Base-by-base conservation (phyloP, 2,329 filamentous ascomycete genomes). In the Alternaria sp. region DNA sequence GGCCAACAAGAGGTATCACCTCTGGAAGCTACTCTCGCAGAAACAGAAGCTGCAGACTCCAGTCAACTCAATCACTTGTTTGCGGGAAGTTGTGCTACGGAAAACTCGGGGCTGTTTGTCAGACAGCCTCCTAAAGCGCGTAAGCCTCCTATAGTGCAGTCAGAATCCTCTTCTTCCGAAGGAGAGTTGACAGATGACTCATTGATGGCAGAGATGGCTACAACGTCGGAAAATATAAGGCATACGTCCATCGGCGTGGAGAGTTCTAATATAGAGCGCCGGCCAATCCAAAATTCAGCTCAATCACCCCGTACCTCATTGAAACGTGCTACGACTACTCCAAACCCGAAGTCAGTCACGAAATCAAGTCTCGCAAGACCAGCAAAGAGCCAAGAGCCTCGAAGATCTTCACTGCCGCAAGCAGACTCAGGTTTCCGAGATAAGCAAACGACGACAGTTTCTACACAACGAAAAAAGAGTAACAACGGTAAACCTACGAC, bases 91-190 rank as follows among this genome's bases (percentile, higher is more conserved):
- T 18, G 24, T 28, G 34, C 48, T 16, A 42, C 20, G 12, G 39
- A 42, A 12, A 42, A 42, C 20, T 11, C 12, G 39, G 39, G 12
- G 39, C 20, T 42, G 20, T 24, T 24, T 20, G 11, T 24, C 22
- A 49, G 28, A 9, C 63, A 49, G 26, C 20, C 39, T 24, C 57
- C 52, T 18, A 24, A 42, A 36, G 26, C 42, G 26, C 67, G 63
- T 18, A 63, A 55, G 39, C 54, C 49, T 26, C 67, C 67, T 20
- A 22, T 72, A 3, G 47, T 59, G 22, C 69, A 69, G 24, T 69
- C 70, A 8, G 51, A 56, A 18, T 30, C 48, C 12, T 71, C 69
- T 30, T 64, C 63, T 34, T 65, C 66, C 2, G 54, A 60, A 38
- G 52, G 28, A 38, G 55, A 62, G 1, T 16, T 32, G 7, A 51